A percentile compares a stretch with the other conserved stretches of the same genome.
Conservation (phyloP, 441 rosid genomes). For the Euphorbia schlechtendalii region DNA sequence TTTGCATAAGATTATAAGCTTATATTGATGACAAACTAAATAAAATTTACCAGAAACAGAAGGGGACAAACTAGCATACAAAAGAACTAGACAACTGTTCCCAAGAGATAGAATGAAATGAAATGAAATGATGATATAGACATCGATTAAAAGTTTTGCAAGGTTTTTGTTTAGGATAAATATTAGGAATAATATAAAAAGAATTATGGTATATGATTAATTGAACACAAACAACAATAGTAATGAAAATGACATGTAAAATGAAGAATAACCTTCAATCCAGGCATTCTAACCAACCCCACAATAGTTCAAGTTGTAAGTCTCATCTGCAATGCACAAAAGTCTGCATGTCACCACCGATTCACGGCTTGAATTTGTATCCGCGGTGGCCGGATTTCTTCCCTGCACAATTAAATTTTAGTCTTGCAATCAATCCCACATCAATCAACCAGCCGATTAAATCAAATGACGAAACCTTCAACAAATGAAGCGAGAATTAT, state of each 20-base stretch:
- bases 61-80: slow-evolving; percentile 8
- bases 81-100: slow-evolving; percentile 15
- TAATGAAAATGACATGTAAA: neutral
- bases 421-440: neutral
- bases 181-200: slow-evolving; percentile 13
- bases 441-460: neutral
- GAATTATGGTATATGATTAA: neutral
- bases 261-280: too few species aligned
- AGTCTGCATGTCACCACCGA: slow-evolving; percentile 44
- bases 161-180: too few species aligned
- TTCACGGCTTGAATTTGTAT: too few species aligned
- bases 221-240: slow-evolving; percentile 2
- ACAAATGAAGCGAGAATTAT: neutral
- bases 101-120: slow-evolving; percentile 17
- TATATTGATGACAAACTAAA: slow-evolving; percentile 1
- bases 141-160: slow-evolving; percentile 40
- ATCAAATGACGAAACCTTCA: neutral
- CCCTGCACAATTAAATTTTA: too few species aligned
- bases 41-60: too few species aligned
- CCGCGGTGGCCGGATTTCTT: too few species aligned
- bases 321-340: slow-evolving; percentile 99
- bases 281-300: slow-evolving; percentile 99
- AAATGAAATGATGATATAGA: slow-evolving; percentile 22
- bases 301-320: slow-evolving; percentile 99
- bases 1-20: too few species aligned